Base-by-base conservation (phyloP, 306 rosid species). In the Dalbergia cochinchinensis region DNA sequence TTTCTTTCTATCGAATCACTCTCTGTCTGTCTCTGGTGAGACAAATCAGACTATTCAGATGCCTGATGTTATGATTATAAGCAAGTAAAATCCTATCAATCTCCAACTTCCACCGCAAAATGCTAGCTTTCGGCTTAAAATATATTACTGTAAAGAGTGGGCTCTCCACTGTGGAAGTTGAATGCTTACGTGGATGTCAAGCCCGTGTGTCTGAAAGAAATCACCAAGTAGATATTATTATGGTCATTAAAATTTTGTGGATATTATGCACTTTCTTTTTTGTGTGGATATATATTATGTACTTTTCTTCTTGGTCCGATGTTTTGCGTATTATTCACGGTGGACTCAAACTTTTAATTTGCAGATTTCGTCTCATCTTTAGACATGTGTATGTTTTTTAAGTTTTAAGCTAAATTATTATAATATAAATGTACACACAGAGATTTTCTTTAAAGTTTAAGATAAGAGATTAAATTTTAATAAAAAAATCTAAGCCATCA, bases 151-250 rank as follows among this genome's bases (percentile, higher is more conserved):
- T 39, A 68, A 44, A 37, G 55, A 42, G 67, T 53, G 74, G 68
- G 34, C 9, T 15, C 79, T 82, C 86, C 84, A 85, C 84, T 77
- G 35, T 26, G 41, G 20, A 45, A 83, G 81, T 73, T 68, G 83
- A 62, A 80, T 34, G 31, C 85, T 44, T 60, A 59, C 15, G 66
- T 71, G 78, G 83, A 79, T 71, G 62, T 67, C 64, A 66, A 66
- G 60, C 74, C 22, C 41, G 65, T 4, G 10, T 60, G 69, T 44
- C 71, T 33, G 33, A 26, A 54, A 65, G 69, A 26, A 45, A 34
- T 50, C 44, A 13, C 18, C 9, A 31, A 65, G 77, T 75, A 75
- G 79, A 65, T 77, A 65, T 37, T 37, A 26, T 26, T 26, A 26
- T 26, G 41, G 41, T 37, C 41, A 26, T 26, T 26, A 26, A 26